A percentile compares a stretch with the other conserved stretches of the same genome.
phyloP scores from a whole-genome alignment of 2,329 filamentous ascomycete species.

The Setomelanomma holmii region DNA sequence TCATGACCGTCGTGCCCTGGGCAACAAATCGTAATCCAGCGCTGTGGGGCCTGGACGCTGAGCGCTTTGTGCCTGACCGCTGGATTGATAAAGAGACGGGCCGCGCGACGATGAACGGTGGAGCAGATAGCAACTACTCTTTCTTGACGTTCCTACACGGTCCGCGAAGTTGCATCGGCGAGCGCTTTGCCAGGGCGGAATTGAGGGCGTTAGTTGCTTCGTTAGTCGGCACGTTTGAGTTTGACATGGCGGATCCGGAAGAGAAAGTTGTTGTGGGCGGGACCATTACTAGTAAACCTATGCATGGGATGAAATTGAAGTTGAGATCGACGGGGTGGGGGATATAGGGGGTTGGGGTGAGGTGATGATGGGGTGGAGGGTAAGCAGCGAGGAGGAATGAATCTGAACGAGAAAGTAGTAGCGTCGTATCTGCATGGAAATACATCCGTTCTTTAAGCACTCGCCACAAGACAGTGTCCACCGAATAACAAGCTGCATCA shows the following conservation, averaged over 20 bases:
- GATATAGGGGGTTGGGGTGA: no score
- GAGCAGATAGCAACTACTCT: conserved; percentile 48
- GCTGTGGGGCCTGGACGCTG: conserved; percentile 53
- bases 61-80: conserved; percentile 53
- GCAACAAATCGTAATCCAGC: conserved; percentile 52
- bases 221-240: conserved; percentile 44
- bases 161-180: conserved; percentile 49
- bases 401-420: no score
- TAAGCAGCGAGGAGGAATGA: no score
- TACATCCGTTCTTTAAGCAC: no score
- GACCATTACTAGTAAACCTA: conserved; percentile 48
- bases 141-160: conserved; percentile 55
- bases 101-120: conserved; percentile 50
- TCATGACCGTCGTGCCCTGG: conserved; percentile 49
- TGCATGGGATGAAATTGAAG: conserved; percentile 47
- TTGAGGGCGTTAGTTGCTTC: conserved; percentile 45
- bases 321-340: conserved; percentile 34
- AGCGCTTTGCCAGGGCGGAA: conserved; percentile 48
- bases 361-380: no score
- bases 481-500: no score
- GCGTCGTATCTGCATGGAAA: no score
- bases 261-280: conserved; percentile 41
- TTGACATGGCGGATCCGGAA: conserved; percentile 41
- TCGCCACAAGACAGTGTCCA: no score
- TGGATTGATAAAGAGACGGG: conserved; percentile 52